Evolutionary conservation across 1,139 yeast species (phyloP).

Genomic region (Yamadazyma aaseri): DNA sequence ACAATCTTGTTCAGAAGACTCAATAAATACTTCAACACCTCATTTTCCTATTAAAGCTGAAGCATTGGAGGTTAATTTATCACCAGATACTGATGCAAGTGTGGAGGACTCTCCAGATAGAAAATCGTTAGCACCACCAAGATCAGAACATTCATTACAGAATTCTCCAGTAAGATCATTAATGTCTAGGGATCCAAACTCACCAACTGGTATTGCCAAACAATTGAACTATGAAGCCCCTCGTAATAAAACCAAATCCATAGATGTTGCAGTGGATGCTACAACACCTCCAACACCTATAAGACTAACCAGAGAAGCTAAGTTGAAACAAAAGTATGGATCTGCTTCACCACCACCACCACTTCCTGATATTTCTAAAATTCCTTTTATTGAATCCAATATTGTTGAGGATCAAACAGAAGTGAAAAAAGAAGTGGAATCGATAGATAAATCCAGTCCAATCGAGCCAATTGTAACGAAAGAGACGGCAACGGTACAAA

Average conservation of each 20-base stretch:
- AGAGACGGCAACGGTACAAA: not conserved
- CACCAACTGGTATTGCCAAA: not conserved
- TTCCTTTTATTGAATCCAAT: not conserved
- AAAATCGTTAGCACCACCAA: slow-evolving; percentile 24
- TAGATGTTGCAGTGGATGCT: slow-evolving; percentile 21
- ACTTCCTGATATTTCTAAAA: not conserved
- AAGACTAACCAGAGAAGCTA: slow-evolving; percentile 12
- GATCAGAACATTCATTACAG: slow-evolving; percentile 15
- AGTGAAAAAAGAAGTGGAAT: not conserved
- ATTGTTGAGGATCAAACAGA: not conserved
- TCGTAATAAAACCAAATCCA: slow-evolving; percentile 1
- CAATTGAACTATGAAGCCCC: not conserved
- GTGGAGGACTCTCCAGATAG: slow-evolving; percentile 21
- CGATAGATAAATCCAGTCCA: no score
- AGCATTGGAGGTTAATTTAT: slow-evolving; percentile 15
- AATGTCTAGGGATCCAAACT: slow-evolving; percentile 14
- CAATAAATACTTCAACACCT: not conserved
- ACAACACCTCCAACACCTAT: slow-evolving; percentile 20
- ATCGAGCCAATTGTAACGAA: not conserved
- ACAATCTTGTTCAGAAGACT: not conserved
- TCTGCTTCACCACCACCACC: slow-evolving; percentile 7
- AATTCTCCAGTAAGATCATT: slow-evolving; percentile 10
- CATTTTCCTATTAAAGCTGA: slow-evolving; percentile 1
- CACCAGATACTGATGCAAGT: slow-evolving; percentile 18
- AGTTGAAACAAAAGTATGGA: slow-evolving; percentile 8